These are phyloP conservation scores for Austroboletus novae-zelandiae DNA, from an alignment of 1,284 basidiomycete genomes.

Conservation along the genomic window DNA sequence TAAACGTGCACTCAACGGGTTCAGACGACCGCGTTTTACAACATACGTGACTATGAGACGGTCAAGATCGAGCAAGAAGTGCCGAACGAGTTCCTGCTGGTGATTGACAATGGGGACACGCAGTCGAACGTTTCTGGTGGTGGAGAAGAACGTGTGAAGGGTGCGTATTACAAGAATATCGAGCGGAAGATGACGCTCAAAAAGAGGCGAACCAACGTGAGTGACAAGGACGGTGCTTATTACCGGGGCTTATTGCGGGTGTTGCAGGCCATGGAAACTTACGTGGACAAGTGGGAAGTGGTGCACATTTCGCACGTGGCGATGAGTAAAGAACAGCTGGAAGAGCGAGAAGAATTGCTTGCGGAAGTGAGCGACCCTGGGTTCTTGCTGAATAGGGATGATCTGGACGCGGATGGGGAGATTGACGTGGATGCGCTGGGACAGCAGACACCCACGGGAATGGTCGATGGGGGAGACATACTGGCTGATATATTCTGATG, in stretches of 20 bases:
- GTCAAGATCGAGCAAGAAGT: slow-evolving; percentile 82
- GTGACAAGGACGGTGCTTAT: slow-evolving; percentile 19
- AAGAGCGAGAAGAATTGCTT: slow-evolving; percentile 50
- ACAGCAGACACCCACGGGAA: slow-evolving; percentile 45
- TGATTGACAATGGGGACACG: slow-evolving; percentile 63
- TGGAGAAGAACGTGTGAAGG: slow-evolving; percentile 44
- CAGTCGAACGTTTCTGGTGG: slow-evolving; percentile 14
- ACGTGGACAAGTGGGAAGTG: slow-evolving; percentile 76
- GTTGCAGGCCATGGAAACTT: slow-evolving; percentile 56
- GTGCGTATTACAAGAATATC: slow-evolving; percentile 86
- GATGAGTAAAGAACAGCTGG: slow-evolving; percentile 52
- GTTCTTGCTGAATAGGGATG: slow-evolving; percentile 40
- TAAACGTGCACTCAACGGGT: neutral
- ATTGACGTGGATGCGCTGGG: slow-evolving; percentile 38
- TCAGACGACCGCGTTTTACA: slow-evolving; percentile 67
- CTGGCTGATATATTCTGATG: slow-evolving; percentile 32
- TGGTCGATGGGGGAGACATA: slow-evolving; percentile 29
- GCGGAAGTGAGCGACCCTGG: slow-evolving; percentile 56
- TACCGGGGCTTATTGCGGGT: neutral
- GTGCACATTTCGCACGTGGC: slow-evolving; percentile 58
- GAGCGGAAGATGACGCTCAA: slow-evolving; percentile 83
- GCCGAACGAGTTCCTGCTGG: slow-evolving; percentile 79
- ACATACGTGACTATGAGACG: slow-evolving; percentile 79
- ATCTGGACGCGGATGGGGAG: slow-evolving; percentile 48
- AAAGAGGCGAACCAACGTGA: slow-evolving; percentile 78